Conservation (phyloP, 139 green algal genomes). For the Tetraselmis chui region DNA sequence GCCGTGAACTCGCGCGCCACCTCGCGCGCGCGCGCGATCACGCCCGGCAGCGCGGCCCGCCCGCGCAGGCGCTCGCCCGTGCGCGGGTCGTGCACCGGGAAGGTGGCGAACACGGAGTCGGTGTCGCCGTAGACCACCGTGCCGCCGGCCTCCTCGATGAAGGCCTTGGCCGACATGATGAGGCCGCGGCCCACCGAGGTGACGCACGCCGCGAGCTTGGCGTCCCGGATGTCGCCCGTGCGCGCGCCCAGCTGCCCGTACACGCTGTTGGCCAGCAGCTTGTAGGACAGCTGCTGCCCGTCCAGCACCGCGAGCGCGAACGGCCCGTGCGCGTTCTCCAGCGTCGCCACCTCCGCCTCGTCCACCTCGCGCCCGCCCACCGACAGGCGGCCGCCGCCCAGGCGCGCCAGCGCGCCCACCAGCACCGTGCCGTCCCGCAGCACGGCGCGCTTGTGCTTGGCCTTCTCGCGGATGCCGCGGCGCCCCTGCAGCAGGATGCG, state of each 20-base stretch:
- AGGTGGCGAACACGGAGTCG: background rate
- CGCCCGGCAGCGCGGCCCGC: background rate
- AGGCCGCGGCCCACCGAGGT: constrained; percentile 14
- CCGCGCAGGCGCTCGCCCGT: background rate
- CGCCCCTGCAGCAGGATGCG: constrained; percentile 5
- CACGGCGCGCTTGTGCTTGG: background rate
- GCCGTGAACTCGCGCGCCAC: background rate
- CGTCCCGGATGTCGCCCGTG: constrained; percentile 12
- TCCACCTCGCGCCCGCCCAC: background rate
- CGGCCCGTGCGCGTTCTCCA: background rate
- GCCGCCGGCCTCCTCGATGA: constrained; percentile 7
- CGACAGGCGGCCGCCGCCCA: no score
- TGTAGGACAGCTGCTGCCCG: constrained; percentile 25
- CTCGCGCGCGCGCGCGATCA: background rate
- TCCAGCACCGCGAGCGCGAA: constrained; percentile 21
- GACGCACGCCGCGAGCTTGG: constrained; percentile 12
- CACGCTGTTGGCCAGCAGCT: constrained; percentile 20
- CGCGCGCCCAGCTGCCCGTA: constrained; percentile 16
- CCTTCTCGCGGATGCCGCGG: constrained; percentile 1
- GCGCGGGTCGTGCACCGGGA: background rate
- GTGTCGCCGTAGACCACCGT: constrained; percentile 21
- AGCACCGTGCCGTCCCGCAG: background rate
- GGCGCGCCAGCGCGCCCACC: background rate
- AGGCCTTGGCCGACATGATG: constrained; percentile 21
- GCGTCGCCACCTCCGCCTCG: background rate